Base-by-base conservation (phyloP, 1,284 basidiomycete genomes). In the Leccinum angustisporum region DNA sequence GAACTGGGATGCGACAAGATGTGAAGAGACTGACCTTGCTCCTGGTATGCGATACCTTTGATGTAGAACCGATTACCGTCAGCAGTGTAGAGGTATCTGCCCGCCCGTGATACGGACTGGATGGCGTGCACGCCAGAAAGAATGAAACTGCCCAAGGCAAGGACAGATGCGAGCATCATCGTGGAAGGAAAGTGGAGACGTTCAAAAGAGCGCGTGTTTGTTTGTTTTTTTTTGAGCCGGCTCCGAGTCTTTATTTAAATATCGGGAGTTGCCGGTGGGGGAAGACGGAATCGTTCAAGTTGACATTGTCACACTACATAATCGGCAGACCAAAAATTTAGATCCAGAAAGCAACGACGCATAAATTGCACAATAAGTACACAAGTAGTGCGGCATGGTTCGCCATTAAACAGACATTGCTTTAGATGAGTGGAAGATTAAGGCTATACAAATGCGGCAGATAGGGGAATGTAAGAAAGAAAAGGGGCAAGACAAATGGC, bases 41-140 rank as follows among this genome's bases (percentile, higher is more conserved):
- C 85, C 75, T 97, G 94, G 77, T 97, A 97, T 27, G 93, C 92
- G 61, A 96, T 79, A 61, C 95, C 94, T 79, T 94, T 95, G 79
- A 97, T 91, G 76, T 88, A 95, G 79, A 96, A 97, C 55, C 95
- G 81, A 54, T 75, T 84, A 2, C 91, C 92, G 57, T 86, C 82
- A 9, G 82, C 82, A 33, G 79, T 80, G 77, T 93, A 96, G 36
- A 97, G 86, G 74, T 94, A 96, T 71, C 88, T 86, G 43, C 91
- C 92, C 30, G 77, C 69, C 34, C 90, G 83, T 60, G 84, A 78
- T 67, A 92, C 79, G 63, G 82, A 80, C 57, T 81, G 78, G 57
- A 92, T 80, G 64, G 88, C 88, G n/a, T 77, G 69, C 9, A 81
- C 86, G 46, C 77, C 74, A 30, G 77, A 68, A 14, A 78, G 69